Percentiles rank a stretch among this genome's conserved stretches.
These are phyloP conservation scores for Pulveroboletus frians DNA, from an alignment of 768 basidiomycete genomes.

Conservation along the genomic window DNA sequence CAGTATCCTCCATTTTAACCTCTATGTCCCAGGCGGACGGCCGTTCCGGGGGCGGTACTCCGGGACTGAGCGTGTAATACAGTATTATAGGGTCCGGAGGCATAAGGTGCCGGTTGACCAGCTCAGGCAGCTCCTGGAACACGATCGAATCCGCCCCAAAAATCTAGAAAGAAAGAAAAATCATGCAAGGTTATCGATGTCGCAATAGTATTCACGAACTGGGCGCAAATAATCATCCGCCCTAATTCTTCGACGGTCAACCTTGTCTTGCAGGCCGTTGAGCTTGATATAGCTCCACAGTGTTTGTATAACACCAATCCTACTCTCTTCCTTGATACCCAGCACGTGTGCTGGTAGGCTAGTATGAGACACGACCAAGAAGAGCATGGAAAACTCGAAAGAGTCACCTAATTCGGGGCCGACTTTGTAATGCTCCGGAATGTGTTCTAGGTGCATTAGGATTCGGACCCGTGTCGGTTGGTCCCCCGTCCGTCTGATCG, in stretches of 20 bases:
- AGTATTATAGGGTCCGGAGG: constrained; percentile 79
- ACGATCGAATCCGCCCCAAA: constrained; percentile 64
- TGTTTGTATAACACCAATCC: constrained; percentile 72
- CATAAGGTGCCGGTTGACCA: constrained; percentile 73
- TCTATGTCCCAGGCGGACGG: constrained; percentile 84
- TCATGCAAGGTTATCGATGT: neutral
- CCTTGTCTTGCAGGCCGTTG: constrained; percentile 77
- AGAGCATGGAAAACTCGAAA: neutral
- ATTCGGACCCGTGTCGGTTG: constrained; percentile 70
- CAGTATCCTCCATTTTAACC: constrained; percentile 78
- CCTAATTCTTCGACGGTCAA: constrained; percentile 64
- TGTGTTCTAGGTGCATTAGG: constrained; percentile 82
- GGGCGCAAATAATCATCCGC: constrained; percentile 63
- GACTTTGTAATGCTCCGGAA: constrained; percentile 81
- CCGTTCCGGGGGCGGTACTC: constrained; percentile 57
- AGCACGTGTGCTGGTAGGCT: constrained; percentile 50
- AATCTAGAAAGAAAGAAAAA: constrained; percentile 40
- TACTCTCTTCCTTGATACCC: constrained; percentile 79
- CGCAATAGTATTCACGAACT: constrained; percentile 35
- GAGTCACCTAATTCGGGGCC: constrained; percentile 62
- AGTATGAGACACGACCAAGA: constrained; percentile 1
- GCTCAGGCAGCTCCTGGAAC: constrained; percentile 80
- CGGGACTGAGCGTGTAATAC: constrained; percentile 68
- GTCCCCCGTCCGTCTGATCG: constrained; percentile 77
- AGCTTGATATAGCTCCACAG: constrained; percentile 93